Conservation (phyloP, 2,329 filamentous ascomycete species). For the Penicillium sp. region DNA sequence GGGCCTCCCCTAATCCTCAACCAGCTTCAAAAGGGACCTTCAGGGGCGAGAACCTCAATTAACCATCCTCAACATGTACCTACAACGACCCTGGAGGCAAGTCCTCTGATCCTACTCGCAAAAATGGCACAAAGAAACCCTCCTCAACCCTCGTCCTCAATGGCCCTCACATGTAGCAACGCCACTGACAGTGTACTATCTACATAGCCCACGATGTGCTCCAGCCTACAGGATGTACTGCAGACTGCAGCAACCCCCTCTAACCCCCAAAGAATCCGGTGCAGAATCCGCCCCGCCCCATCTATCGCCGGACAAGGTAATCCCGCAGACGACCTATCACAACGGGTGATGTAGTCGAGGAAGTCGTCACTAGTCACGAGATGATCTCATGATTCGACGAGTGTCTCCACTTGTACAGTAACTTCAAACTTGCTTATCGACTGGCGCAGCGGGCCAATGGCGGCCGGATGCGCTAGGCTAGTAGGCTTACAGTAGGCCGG, state of each 20-base stretch:
- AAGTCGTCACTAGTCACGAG: slow-evolving; percentile 15
- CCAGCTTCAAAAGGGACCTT: too few species aligned
- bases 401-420: not conserved
- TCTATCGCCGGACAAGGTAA: slow-evolving; percentile 3
- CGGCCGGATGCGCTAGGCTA: slow-evolving; percentile 3
- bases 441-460: not conserved
- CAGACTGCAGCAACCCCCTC: not conserved
- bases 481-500: not conserved
- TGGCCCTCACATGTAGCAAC: not conserved
- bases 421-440: not conserved
- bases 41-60: not conserved
- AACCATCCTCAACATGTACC: not conserved
- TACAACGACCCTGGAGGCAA: not conserved
- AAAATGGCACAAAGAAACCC: not conserved
- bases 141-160: not conserved
- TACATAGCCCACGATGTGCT: not conserved
- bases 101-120: not conserved
- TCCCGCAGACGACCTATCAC: slow-evolving; percentile 18
- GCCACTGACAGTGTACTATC: not conserved
- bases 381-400: slow-evolving; percentile 19
- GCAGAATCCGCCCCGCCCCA: slow-evolving; percentile 10
- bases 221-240: not conserved
- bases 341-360: slow-evolving; percentile 6
- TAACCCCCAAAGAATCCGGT: slow-evolving; percentile 4
- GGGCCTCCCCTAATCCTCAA: not conserved